Conservation (phyloP, 768 basidiomycete genomes). For the Xerocomus brunneocitrinus region DNA sequence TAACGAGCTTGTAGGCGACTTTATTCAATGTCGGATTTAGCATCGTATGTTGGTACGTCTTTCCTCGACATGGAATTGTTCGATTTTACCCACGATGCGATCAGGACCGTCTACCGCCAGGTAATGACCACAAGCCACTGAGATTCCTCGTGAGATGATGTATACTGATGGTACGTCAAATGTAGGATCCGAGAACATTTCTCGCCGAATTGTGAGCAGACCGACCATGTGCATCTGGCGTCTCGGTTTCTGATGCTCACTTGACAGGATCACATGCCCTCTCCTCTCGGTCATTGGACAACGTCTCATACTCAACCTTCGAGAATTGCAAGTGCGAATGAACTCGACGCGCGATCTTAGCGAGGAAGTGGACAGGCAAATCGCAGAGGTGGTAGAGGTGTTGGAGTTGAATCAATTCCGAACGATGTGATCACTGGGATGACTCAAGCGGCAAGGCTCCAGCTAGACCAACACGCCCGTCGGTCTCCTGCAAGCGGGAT, state of each 20-base stretch:
- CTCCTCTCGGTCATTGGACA: slow-evolving; percentile 4
- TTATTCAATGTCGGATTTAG: too few species aligned
- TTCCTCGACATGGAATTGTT: too few species aligned
- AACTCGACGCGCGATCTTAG: neutral
- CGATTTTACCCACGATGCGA: neutral
- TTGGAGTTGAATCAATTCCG: neutral
- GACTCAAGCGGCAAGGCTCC: too few species aligned
- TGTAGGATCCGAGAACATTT: neutral
- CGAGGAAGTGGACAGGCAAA: neutral
- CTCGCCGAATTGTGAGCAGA: neutral
- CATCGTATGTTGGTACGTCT: too few species aligned
- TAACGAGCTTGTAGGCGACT: too few species aligned
- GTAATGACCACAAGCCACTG: neutral
- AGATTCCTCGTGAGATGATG: neutral
- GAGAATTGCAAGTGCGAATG: slow-evolving; percentile 3
- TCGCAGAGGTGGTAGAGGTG: neutral
- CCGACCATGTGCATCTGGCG: neutral
- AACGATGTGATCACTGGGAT: too few species aligned
- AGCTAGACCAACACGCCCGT: too few species aligned
- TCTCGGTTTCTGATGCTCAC: neutral
- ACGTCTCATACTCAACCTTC: slow-evolving; percentile 16
- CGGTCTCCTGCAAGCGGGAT: too few species aligned
- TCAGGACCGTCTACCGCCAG: slow-evolving; percentile 7
- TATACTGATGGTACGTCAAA: neutral
- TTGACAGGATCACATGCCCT: neutral